Base-by-base conservation (phyloP, 2,329 filamentous ascomycete species). In the Dothidotthia symphoricarpi region DNA sequence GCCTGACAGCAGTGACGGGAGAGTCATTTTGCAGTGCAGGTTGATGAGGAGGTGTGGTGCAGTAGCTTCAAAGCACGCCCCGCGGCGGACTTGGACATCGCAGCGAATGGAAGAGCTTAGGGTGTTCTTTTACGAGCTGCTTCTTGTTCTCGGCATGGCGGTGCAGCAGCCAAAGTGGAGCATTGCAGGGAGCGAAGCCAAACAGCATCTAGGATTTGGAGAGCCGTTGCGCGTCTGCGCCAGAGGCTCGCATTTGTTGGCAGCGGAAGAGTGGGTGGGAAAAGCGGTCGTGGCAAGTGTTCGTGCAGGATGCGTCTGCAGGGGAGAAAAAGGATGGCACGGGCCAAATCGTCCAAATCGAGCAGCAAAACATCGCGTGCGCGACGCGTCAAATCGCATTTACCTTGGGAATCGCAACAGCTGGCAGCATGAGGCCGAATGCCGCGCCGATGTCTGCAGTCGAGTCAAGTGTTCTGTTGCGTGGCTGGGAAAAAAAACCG, bases 201-300 rank as follows among this genome's bases (percentile, higher is more conserved):
- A 22, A 22, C 19, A 22, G 19, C 19, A 22, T 22, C 19, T 22
- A 6, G 19, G 19, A 22, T 22, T 22, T 9, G 5, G 19, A 22
- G 19, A 33, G 26, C 27, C 36, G 38, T 35, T 36, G 30, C 28
- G 36, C 36, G 28, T 35, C 29, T 15, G 26, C 35, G 43, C 40
- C 24, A 24, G 34, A 31, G 36, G 32, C 31, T 28, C 28, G 32
- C 33, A 39, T 32, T 25, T 15, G 40, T 37, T 51, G 47, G 47
- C 42, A 45, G 42, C 39, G 38, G 44, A 37, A 42, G 40, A 41
- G 34, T 47, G 47, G 47, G 37, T 22, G 19, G 38, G 47, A 51
- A 49, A 45, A 32, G 39, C 28, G 36, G 51, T 45, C 41, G 47
- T 57, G 55, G 55, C 51, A 59, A 50, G 50, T 55, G 51, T 54